Conservation (phyloP, 805 yeast genomes). For the Blastobotrys terrestris region DNA sequence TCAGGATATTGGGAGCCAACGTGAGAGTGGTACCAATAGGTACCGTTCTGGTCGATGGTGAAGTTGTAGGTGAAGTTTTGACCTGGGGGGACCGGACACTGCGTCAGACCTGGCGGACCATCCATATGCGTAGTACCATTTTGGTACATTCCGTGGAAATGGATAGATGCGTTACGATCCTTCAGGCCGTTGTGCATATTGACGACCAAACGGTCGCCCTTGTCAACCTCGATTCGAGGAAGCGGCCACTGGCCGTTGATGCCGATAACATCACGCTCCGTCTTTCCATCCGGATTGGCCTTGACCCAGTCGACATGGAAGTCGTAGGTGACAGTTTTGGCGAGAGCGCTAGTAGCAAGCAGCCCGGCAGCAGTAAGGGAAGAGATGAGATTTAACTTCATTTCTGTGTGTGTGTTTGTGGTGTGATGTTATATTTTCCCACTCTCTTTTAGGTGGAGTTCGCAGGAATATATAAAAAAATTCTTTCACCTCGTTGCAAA, state of each 20-base stretch:
- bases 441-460: too few species aligned
- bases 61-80: slow-evolving; percentile 76
- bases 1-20: slow-evolving; percentile 86
- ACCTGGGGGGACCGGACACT: slow-evolving; percentile 88
- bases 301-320: slow-evolving; percentile 34
- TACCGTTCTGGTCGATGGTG: slow-evolving; percentile 81
- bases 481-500: too few species aligned
- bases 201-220: slow-evolving; percentile 72
- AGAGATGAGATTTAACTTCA: not conserved
- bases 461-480: too few species aligned
- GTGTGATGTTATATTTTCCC: too few species aligned
- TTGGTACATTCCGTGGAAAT: slow-evolving; percentile 92
- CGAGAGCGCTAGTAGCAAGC: slow-evolving; percentile 15
- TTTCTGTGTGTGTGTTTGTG: not conserved
- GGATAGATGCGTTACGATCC: slow-evolving; percentile 68
- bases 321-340: slow-evolving; percentile 28
- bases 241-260: slow-evolving; percentile 75
- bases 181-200: slow-evolving; percentile 70
- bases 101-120: slow-evolving; percentile 83
- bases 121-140: slow-evolving; percentile 73
- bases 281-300: slow-evolving; percentile 54
- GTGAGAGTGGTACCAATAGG: slow-evolving; percentile 98
- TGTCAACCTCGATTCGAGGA: slow-evolving; percentile 71
- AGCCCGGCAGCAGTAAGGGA: not conserved
- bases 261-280: slow-evolving; percentile 48